phyloP scores from a whole-genome alignment of 371 early-diverging fungal genomes.

The Amoeboaphelidium occidentale region DNA sequence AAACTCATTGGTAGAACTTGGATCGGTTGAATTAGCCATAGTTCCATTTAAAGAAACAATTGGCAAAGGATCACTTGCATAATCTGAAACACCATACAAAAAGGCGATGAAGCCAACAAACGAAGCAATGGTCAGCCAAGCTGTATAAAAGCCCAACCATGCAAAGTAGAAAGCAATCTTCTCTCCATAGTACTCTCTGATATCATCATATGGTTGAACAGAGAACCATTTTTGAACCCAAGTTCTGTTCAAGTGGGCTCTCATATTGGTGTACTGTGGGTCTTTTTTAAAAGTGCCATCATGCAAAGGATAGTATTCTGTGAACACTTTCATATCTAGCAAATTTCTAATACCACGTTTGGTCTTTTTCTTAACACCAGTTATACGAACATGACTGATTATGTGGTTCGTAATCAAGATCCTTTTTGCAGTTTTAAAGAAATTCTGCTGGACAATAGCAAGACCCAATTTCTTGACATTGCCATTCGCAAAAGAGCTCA shows the following conservation, averaged over 20 bases:
- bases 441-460: constrained; percentile 5
- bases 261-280: constrained; percentile 1
- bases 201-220: constrained; percentile 11
- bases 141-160: constrained; percentile 22
- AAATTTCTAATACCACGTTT: constrained; percentile 9
- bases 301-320: constrained; percentile 12
- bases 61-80: background rate
- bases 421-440: constrained; percentile 10
- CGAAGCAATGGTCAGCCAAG: constrained; percentile 19
- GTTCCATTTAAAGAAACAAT: background rate
- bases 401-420: constrained; percentile 8
- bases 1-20: background rate
- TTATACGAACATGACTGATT: constrained; percentile 6
- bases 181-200: constrained; percentile 29
- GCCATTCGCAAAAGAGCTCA: constrained; percentile 10
- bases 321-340: constrained; percentile 7
- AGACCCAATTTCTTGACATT: constrained; percentile 4
- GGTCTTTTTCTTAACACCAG: background rate
- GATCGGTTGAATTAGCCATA: background rate
- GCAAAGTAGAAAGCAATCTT: constrained; percentile 30
- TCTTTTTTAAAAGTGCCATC: constrained; percentile 10
- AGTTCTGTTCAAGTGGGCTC: constrained; percentile 8
- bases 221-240: constrained; percentile 5
- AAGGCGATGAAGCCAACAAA: constrained; percentile 18
- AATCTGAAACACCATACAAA: constrained; percentile 15